phyloP scores from a whole-genome alignment of 768 basidiomycete species.

The Coprinopsis sp. region DNA sequence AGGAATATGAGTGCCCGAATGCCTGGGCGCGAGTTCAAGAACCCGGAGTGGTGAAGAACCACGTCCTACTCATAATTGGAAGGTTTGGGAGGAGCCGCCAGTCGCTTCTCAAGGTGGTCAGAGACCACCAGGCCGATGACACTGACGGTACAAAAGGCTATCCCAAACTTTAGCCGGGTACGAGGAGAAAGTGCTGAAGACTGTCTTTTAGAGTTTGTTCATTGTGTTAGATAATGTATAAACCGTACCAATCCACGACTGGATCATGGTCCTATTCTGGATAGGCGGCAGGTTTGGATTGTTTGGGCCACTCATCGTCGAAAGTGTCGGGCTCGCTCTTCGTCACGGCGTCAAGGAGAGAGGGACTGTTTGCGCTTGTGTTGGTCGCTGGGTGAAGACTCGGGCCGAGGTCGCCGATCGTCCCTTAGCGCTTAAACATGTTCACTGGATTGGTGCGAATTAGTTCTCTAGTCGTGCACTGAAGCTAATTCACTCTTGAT shows the following conservation, averaged over 20 bases:
- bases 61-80: conserved; percentile 1
- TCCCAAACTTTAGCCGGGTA: conserved; percentile 48
- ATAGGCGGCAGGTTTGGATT: conserved; percentile 12
- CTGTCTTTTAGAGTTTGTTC: conserved; percentile 8
- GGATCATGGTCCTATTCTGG: conserved; percentile 28
- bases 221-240: not conserved
- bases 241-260: conserved; percentile 35
- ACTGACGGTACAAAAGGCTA: conserved; percentile 44
- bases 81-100: conserved; percentile 21
- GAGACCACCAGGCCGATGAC: conserved; percentile 44
- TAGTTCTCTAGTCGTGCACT: conserved; percentile 3
- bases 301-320: not conserved
- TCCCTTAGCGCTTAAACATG: conserved; percentile 36
- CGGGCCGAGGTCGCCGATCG: not conserved
- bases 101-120: conserved; percentile 44
- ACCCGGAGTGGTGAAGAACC: not conserved
- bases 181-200: conserved; percentile 46
- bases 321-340: conserved; percentile 1
- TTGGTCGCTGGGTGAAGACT: not conserved
- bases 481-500: conserved; percentile 2
- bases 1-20: not conserved
- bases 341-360: not conserved
- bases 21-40: not conserved
- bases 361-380: not conserved
- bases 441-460: conserved; percentile 73